Conservation (phyloP, 1,284 basidiomycete genomes). For the Pholiota adiposa region DNA sequence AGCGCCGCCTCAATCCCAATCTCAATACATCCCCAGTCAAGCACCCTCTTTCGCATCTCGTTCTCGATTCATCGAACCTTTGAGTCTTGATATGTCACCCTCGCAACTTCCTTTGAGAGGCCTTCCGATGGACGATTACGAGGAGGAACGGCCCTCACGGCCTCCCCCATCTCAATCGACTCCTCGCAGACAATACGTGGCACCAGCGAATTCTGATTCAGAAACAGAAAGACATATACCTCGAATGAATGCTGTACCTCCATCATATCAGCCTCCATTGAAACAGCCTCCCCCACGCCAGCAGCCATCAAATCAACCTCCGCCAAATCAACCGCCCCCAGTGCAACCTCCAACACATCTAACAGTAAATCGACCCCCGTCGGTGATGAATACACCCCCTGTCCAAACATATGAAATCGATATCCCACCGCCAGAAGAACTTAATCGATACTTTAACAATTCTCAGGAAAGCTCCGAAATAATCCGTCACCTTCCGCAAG, state of each 20-base stretch:
- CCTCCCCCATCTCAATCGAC: conserved; percentile 14
- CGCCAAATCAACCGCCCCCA: conserved; percentile 12
- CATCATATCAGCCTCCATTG: background rate
- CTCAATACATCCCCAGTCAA: background rate
- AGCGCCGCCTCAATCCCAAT: background rate
- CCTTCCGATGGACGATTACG: background rate
- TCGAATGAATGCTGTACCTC: background rate
- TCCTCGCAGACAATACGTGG: conserved; percentile 9
- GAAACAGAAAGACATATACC: conserved; percentile 4
- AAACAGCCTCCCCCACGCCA: conserved; percentile 11
- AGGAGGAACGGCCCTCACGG: conserved; percentile 1
- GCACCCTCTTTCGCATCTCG: background rate
- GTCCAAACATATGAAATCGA: conserved; percentile 32
- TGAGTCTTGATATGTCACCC: conserved; percentile 7
- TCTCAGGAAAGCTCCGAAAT: conserved; percentile 22
- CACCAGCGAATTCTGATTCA: conserved; percentile 11
- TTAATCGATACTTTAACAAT: conserved; percentile 25
- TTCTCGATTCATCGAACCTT: background rate
- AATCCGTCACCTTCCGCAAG: conserved; percentile 21
- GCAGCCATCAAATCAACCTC: background rate
- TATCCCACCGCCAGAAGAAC: conserved; percentile 34
- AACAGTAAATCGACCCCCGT: conserved; percentile 3
- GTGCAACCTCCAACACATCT: conserved; percentile 6
- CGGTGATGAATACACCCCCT: conserved; percentile 26
- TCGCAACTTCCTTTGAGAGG: conserved; percentile 5